Evolutionary conservation across 495 filamentous ascomycete species (phyloP).

Genomic region (Friedmanniomyces endolithicus): DNA sequence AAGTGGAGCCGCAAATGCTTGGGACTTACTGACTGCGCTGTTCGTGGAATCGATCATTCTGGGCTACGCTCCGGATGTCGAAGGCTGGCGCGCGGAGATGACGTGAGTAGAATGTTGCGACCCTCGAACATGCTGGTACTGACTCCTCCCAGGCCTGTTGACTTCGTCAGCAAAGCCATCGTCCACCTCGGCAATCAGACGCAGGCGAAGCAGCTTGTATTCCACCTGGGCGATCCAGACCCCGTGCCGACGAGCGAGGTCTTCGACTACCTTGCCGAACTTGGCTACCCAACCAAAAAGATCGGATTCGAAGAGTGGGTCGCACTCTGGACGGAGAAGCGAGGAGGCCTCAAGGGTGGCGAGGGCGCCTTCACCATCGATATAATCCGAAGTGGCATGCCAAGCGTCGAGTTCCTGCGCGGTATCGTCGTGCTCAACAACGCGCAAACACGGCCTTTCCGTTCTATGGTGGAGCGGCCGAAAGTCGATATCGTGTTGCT

Average conservation of each 20-base stretch:
- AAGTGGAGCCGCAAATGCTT: conserved; percentile 58
- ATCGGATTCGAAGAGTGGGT: conserved; percentile 54
- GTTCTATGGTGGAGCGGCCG: conserved; percentile 44
- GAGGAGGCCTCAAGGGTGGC: conserved; percentile 43
- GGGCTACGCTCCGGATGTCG: conserved; percentile 48
- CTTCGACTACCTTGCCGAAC: conserved; percentile 42
- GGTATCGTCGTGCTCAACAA: conserved; percentile 52
- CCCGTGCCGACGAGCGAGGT: conserved; percentile 44
- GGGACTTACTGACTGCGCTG: conserved; percentile 53
- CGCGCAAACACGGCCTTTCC: conserved; percentile 42
- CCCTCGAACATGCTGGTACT: not conserved
- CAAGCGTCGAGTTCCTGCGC: conserved; percentile 46
- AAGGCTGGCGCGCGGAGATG: conserved; percentile 60
- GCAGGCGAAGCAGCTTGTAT: conserved; percentile 41
- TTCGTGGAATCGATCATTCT: conserved; percentile 55
- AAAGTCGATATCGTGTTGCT: conserved; percentile 48
- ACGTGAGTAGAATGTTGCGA: conserved; percentile 24
- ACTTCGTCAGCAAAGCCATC: conserved; percentile 56
- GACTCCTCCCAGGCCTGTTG: conserved; percentile 35
- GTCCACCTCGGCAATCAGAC: conserved; percentile 45
- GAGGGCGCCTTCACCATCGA: conserved; percentile 46
- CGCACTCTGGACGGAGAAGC: conserved; percentile 46
- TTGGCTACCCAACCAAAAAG: conserved; percentile 51
- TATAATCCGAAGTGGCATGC: conserved; percentile 41
- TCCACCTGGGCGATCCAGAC: conserved; percentile 55